phyloP scores from a whole-genome alignment of 2,329 filamentous ascomycete species.

The Phaeophleospora eucalypticola region DNA sequence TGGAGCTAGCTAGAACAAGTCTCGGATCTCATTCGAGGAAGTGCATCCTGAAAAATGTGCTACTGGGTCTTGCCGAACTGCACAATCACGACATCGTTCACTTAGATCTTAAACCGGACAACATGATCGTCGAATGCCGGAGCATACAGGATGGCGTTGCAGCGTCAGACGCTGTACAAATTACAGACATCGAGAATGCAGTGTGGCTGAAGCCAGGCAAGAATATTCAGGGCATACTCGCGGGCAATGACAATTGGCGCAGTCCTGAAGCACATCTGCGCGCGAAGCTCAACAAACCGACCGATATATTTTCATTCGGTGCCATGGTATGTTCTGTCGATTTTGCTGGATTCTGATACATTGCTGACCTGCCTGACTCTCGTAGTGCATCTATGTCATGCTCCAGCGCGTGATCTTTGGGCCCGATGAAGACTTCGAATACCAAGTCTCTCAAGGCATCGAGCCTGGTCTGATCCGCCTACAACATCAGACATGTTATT shows the following conservation, averaged over 20 bases:
- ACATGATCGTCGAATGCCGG: conserved; percentile 6
- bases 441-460: conserved; percentile 4
- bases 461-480: not conserved
- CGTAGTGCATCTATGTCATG: conserved; percentile 1
- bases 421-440: conserved; percentile 5
- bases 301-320: conserved; percentile 7
- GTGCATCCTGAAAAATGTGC: not conserved
- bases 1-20: conserved; percentile 1
- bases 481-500: not conserved
- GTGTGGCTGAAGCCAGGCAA: conserved; percentile 5
- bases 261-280: conserved; percentile 9
- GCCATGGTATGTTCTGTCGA: not conserved
- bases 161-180: not conserved
- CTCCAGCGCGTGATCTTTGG: conserved; percentile 5
- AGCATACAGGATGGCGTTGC: not conserved
- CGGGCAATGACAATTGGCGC: conserved; percentile 11
- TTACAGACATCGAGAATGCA: not conserved
- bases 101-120: conserved; percentile 10
- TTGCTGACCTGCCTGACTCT: not conserved
- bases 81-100: not conserved
- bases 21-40: not conserved
- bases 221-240: conserved; percentile 3
- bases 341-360: not conserved
- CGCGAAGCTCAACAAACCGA: conserved; percentile 5
- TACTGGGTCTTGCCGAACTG: not conserved